Conservation (phyloP, 208 protist species). For the Leishmania turanica region DNA sequence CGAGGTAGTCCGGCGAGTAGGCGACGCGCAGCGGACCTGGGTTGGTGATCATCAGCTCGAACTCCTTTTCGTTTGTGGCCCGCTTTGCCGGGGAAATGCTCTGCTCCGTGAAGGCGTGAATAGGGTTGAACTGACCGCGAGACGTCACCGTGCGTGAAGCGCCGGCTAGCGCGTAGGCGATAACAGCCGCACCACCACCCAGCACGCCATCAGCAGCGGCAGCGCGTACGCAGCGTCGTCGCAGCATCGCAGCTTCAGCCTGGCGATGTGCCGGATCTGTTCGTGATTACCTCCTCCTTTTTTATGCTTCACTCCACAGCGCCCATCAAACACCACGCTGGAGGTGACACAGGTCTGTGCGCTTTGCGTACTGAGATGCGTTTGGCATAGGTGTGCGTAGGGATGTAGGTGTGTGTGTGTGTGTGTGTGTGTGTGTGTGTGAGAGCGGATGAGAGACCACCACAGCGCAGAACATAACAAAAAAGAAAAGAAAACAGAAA, state of each 20-base stretch:
- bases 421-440: neutral
- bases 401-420: too few species aligned
- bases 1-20: constrained; percentile 87
- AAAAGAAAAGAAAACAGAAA: neutral
- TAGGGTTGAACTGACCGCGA: constrained; percentile 83
- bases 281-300: neutral
- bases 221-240: neutral
- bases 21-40: constrained; percentile 78
- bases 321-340: neutral
- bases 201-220: neutral
- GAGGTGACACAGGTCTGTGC: neutral
- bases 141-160: constrained; percentile 52
- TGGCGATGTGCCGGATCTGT: neutral
- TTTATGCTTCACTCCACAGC: neutral
- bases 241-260: constrained; percentile 2
- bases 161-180: neutral
- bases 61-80: constrained; percentile 56
- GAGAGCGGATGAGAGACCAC: neutral
- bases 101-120: constrained; percentile 72
- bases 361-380: neutral
- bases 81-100: constrained; percentile 32
- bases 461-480: neutral
- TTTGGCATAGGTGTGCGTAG: neutral
- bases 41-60: constrained; percentile 77
- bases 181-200: neutral